Evolutionary conservation across 768 basidiomycete genomes (phyloP), one percentile per base, ranked within the genome.

Genomic region (Phlegmacium glaucopus): DNA sequence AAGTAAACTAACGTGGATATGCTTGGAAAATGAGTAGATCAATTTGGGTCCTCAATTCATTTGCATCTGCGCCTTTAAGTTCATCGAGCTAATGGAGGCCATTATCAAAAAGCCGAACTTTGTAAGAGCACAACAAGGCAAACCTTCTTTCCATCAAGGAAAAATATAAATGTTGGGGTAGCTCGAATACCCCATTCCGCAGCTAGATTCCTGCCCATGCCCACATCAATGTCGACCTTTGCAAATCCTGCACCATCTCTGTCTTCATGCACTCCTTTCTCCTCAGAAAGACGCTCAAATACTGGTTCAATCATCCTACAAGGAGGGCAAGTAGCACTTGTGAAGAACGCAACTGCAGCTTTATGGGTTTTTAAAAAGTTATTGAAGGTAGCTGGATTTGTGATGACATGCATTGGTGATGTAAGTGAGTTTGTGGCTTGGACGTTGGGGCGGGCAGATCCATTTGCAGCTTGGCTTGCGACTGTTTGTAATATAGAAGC

Each of bases 111-210:
- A 32, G 18, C 36, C 1, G 16, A 17, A 36, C 40, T 10, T 17
- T 29, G 18, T 26, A 13, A 48, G 9, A 1, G 13, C 37, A 40
- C 39, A 6, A 18, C 12, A 34, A 2, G 27, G 49, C 67, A 38
- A 35, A 87, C 87, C 80, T 87, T 83, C 42, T 76, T 72, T 1
- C 85, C 90, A 49, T 88, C 75, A 50, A 84, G 64, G 70, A 92
- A 97, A 68, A 96, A 94, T 34, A 88, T 69, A 59, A 97, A 95
- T 1, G 91, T 94, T 5, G 94, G 94, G 2, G 90, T 95, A 13
- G 77, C 92, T 12, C 75, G 65, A 1, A 96, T 79, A 11, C 77
- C 72, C 69, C 78, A 87, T 61, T 83, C 72, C 1, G 64, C 50
- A 0, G 85, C 88, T 12, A 95, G 66, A 44, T 70, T 69, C 3